A percentile compares a stretch with the other conserved stretches of the same genome.
Conservation (phyloP, 306 rosid species). For the Argentina anserina region DNA sequence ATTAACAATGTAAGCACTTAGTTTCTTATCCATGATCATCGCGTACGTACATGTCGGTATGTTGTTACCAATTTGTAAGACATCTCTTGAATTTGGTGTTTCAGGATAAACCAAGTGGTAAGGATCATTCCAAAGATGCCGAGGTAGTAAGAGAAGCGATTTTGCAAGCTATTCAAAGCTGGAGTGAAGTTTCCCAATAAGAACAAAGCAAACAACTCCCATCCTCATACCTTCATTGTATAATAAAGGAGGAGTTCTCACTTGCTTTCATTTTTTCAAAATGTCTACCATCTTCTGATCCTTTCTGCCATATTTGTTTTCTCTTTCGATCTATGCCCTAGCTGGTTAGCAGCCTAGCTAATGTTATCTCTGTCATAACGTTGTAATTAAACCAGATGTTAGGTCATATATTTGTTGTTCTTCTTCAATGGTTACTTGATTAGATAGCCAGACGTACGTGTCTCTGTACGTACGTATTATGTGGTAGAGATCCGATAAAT, state of each 20-base stretch:
- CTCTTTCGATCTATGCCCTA: too few relatives aligned
- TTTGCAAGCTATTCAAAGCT: constrained; percentile 54
- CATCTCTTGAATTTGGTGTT: constrained; percentile 7
- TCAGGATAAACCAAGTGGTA: constrained; percentile 35
- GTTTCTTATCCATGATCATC: neutral
- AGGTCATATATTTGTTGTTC: too few relatives aligned
- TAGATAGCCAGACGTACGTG: too few relatives aligned
- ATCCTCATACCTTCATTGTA: neutral
- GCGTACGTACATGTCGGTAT: too few relatives aligned
- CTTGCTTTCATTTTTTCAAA: neutral
- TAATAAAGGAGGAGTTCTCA: too few relatives aligned
- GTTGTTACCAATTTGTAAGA: neutral
- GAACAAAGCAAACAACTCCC: constrained; percentile 8
- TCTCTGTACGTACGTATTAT: too few relatives aligned
- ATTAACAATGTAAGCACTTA: neutral
- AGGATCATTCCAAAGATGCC: constrained; percentile 27
- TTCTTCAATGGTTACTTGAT: too few relatives aligned
- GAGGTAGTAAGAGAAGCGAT: constrained; percentile 39
- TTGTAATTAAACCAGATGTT: too few relatives aligned
- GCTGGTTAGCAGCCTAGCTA: too few relatives aligned
- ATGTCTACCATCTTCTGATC: neutral
- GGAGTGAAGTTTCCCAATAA: constrained; percentile 37
- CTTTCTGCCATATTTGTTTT: neutral
- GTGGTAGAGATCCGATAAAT: too few relatives aligned
- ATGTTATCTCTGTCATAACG: too few relatives aligned